These are phyloP conservation scores for Atkinsonella hypoxylon DNA, from an alignment of 2,329 filamentous ascomycete genomes.

Conservation along the genomic window DNA sequence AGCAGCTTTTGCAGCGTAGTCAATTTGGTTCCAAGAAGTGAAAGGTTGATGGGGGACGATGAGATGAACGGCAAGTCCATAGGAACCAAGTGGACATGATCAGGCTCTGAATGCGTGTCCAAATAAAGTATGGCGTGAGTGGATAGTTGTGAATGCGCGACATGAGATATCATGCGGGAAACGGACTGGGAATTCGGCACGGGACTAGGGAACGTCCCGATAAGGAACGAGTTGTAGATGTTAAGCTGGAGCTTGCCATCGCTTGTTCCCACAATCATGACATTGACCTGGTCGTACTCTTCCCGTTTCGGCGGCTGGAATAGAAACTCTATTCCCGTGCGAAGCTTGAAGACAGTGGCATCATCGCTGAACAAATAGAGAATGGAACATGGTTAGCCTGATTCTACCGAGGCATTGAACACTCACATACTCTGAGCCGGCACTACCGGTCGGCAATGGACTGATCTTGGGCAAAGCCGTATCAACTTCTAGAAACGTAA, in stretches of 20 bases:
- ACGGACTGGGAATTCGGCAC: conserved; percentile 16
- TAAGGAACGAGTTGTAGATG: conserved; percentile 76
- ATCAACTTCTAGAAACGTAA: conserved; percentile 66
- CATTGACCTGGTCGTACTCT: conserved; percentile 63
- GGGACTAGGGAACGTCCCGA: conserved; percentile 51
- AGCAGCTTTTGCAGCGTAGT: conserved; percentile 80
- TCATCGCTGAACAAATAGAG: conserved; percentile 28
- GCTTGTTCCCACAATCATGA: conserved; percentile 62
- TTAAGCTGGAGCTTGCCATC: conserved; percentile 63
- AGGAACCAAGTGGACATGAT: conserved; percentile 47
- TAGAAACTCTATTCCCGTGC: conserved; percentile 56
- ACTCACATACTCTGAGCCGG: conserved; percentile 46
- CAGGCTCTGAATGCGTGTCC: conserved; percentile 20
- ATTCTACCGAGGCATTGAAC: neutral
- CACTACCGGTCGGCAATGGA: conserved; percentile 48
- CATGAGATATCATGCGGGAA: conserved; percentile 41
- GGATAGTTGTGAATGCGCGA: conserved; percentile 61
- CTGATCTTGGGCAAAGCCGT: conserved; percentile 65
- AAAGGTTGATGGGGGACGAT: conserved; percentile 66
- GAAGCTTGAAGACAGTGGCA: conserved; percentile 55
- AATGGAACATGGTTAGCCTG: neutral
- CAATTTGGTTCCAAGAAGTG: conserved; percentile 73
- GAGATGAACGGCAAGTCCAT: conserved; percentile 77
- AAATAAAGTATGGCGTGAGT: conserved; percentile 60
- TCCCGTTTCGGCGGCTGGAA: conserved; percentile 51